Conservation (phyloP, 208 protist genomes). For the Acanthamoeba castellanii region DNA sequence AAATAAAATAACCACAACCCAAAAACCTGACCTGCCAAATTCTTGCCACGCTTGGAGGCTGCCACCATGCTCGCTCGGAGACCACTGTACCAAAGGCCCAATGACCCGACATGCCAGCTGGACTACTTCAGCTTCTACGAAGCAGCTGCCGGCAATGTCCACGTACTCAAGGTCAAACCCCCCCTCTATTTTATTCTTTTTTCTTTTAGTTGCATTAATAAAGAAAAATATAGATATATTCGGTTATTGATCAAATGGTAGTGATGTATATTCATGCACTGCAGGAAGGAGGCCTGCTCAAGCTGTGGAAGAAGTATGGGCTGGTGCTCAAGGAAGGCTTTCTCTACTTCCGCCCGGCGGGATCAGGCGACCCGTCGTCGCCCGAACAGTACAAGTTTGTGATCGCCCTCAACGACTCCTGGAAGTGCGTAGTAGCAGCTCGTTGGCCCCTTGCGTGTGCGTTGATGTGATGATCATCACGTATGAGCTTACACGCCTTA, state of each 20-base stretch:
- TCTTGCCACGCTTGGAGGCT: no score
- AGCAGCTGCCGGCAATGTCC: not conserved
- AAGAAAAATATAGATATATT: not conserved
- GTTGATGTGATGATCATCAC: not conserved
- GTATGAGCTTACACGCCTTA: not conserved
- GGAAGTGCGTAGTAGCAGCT: not conserved
- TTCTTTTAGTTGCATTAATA: not conserved
- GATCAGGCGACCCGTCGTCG: not conserved
- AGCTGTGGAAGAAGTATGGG: constrained; percentile 1
- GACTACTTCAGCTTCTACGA: not conserved
- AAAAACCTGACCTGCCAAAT: no score
- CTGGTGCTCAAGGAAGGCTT: not conserved
- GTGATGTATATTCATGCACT: not conserved
- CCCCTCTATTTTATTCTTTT: not conserved
- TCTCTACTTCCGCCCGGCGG: not conserved
- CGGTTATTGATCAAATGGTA: not conserved
- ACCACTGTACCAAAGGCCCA: not conserved
- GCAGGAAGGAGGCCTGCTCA: not conserved
- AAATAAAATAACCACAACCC: no score
- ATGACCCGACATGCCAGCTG: no score
- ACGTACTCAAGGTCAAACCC: not conserved
- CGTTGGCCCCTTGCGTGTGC: not conserved
- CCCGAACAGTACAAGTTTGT: not conserved
- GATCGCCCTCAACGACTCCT: not conserved
- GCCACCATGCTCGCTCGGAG: not conserved